These are phyloP conservation scores for Cutaneotrichosporon arboriforme DNA, from an alignment of 1,284 basidiomycete genomes.

Conservation along the genomic window DNA sequence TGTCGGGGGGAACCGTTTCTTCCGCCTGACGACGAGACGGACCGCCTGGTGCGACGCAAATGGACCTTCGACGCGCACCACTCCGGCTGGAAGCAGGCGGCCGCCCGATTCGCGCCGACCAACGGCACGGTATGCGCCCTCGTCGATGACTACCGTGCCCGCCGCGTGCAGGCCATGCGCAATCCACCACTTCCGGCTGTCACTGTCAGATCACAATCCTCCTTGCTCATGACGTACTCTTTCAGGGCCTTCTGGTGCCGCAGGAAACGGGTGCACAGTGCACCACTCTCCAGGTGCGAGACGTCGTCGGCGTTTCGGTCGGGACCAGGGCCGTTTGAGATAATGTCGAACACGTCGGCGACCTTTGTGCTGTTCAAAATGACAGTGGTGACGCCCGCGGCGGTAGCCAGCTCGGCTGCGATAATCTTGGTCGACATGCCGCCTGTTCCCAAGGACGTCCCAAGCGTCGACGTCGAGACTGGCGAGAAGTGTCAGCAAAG, in stretches of 20 bases:
- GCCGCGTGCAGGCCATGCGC: slow-evolving; percentile 84
- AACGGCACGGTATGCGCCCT: slow-evolving; percentile 81
- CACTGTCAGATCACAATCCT: not conserved
- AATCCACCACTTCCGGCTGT: slow-evolving; percentile 85
- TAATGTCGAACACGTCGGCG: slow-evolving; percentile 71
- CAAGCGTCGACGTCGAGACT: slow-evolving; percentile 88
- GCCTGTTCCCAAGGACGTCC: slow-evolving; percentile 89
- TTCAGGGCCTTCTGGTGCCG: slow-evolving; percentile 69
- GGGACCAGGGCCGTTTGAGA: slow-evolving; percentile 53
- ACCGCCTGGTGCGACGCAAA: slow-evolving; percentile 96
- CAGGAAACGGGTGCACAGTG: slow-evolving; percentile 79
- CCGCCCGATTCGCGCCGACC: slow-evolving; percentile 81
- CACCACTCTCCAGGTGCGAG: slow-evolving; percentile 29
- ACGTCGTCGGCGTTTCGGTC: slow-evolving; percentile 26
- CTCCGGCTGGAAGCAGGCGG: slow-evolving; percentile 81
- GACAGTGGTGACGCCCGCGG: slow-evolving; percentile 90
- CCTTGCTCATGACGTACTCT: slow-evolving; percentile 51
- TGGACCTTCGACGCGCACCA: slow-evolving; percentile 74
- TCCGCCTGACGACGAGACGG: slow-evolving; percentile 63
- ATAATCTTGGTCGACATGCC: slow-evolving; percentile 99
- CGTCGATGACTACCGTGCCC: slow-evolving; percentile 73
- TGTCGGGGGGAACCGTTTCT: slow-evolving; percentile 23
- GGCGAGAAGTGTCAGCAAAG: not conserved
- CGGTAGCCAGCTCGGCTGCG: slow-evolving; percentile 93
- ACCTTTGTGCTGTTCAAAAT: slow-evolving; percentile 80